These are phyloP conservation scores for Linderina pennispora DNA, from an alignment of 192 early-diverging fungal species.

Conservation along the genomic window DNA sequence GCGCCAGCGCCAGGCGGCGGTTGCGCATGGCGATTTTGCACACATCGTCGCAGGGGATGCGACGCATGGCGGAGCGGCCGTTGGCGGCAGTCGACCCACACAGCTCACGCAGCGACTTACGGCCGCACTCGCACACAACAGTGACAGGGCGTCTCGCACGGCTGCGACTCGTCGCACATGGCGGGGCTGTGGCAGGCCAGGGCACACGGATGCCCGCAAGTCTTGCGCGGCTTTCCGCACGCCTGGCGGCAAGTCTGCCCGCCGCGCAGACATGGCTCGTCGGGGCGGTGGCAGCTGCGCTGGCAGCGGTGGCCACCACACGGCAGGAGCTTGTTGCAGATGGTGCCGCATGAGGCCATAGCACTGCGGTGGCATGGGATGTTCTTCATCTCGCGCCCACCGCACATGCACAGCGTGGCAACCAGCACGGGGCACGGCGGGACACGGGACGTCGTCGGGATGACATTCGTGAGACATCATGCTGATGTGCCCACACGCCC, in stretches of 20 bases:
- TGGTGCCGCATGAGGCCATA: constrained; percentile 52
- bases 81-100: constrained; percentile 60
- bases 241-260: constrained; percentile 58
- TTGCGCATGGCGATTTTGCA: constrained; percentile 79
- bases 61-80: constrained; percentile 28
- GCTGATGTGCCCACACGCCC: constrained; percentile 73
- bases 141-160: constrained; percentile 58
- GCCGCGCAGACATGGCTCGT: constrained; percentile 56
- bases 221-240: constrained; percentile 69
- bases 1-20: constrained; percentile 67
- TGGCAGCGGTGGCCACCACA: constrained; percentile 76
- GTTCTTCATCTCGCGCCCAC: constrained; percentile 67
- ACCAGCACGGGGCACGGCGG: constrained; percentile 89
- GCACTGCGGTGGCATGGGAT: constrained; percentile 74
- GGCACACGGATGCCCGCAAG: constrained; percentile 80
- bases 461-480: constrained; percentile 79
- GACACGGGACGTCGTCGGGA: constrained; percentile 72
- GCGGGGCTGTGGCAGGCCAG: constrained; percentile 68
- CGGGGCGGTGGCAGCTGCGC: constrained; percentile 76
- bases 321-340: constrained; percentile 52
- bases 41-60: constrained; percentile 71
- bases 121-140: constrained; percentile 74
- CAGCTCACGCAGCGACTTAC: constrained; percentile 48
- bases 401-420: constrained; percentile 67
- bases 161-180: constrained; percentile 68